Conservation (phyloP, 441 rosid species). For the Hura crepitans region DNA sequence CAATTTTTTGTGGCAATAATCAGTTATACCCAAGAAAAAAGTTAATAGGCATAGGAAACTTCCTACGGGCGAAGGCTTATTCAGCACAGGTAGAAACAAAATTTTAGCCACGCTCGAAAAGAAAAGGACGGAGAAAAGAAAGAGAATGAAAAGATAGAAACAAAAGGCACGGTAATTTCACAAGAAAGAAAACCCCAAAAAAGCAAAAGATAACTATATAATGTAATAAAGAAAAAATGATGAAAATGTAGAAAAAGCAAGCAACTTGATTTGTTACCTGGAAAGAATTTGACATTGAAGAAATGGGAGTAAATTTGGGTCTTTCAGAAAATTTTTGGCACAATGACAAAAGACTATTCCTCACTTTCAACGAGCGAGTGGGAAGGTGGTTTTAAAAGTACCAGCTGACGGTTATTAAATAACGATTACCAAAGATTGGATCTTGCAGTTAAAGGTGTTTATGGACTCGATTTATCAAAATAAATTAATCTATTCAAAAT, state of each 20-base stretch:
- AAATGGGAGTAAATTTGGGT: neutral
- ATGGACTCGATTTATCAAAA: too few species aligned
- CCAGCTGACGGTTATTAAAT: too few species aligned
- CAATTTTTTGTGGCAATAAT: neutral
- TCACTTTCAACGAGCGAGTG: neutral
- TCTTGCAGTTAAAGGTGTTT: too few species aligned
- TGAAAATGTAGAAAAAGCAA: neutral
- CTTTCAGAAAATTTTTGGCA: neutral
- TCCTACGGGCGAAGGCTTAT: slow-evolving; percentile 7
- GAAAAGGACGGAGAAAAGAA: neutral
- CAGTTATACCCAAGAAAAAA: neutral
- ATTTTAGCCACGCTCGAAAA: slow-evolving; percentile 7
- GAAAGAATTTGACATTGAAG: neutral
- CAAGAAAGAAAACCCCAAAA: too few species aligned
- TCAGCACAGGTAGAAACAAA: neutral
- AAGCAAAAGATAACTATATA: too few species aligned
- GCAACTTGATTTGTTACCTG: neutral
- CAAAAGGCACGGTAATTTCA: neutral
- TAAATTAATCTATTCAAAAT: too few species aligned
- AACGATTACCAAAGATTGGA: too few species aligned
- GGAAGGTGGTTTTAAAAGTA: neutral
- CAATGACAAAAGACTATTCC: neutral
- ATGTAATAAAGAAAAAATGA: neutral
- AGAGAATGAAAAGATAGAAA: neutral
- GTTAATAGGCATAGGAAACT: slow-evolving; percentile 11